Conservation (phyloP, 2,329 filamentous ascomycete genomes). For the Fusarium pseudoanthophilum region DNA sequence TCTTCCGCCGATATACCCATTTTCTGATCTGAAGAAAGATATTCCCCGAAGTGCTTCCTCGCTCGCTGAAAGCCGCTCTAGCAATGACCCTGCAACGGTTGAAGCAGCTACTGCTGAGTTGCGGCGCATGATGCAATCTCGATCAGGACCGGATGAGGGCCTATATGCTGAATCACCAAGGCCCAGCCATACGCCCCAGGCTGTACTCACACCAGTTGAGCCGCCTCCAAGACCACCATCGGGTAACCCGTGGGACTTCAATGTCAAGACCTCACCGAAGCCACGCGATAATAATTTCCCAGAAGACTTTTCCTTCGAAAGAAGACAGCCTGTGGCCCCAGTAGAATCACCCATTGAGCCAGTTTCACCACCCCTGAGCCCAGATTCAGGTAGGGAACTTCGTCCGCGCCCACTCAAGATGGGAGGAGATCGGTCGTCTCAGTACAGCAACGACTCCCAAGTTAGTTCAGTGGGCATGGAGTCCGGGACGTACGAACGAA, state of each 20-base stretch:
- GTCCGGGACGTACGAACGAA: slow-evolving; percentile 31
- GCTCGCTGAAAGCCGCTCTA: slow-evolving; percentile 17
- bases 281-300: slow-evolving; percentile 33
- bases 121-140: slow-evolving; percentile 43
- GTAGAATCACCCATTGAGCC: slow-evolving; percentile 40
- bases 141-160: slow-evolving; percentile 43
- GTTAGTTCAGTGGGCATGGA: slow-evolving; percentile 39
- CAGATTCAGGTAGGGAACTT: slow-evolving; percentile 25
- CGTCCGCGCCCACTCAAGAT: slow-evolving; percentile 38
- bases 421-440: slow-evolving; percentile 34
- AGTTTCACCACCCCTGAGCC: slow-evolving; percentile 39
- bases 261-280: slow-evolving; percentile 25
- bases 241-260: slow-evolving; percentile 56
- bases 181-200: slow-evolving; percentile 16
- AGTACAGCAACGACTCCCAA: slow-evolving; percentile 38
- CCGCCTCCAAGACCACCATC: slow-evolving; percentile 52
- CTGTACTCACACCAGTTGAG: slow-evolving; percentile 33
- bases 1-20: slow-evolving; percentile 39
- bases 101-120: slow-evolving; percentile 47
- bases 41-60: slow-evolving; percentile 21
- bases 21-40: slow-evolving; percentile 23
- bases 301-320: slow-evolving; percentile 40
- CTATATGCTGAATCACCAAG: slow-evolving; percentile 31
- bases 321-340: slow-evolving; percentile 40
- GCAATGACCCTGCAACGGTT: slow-evolving; percentile 38